These are phyloP conservation scores for Bondarzewia mesenterica DNA, from an alignment of 1,284 basidiomycete genomes.

Conservation along the genomic window DNA sequence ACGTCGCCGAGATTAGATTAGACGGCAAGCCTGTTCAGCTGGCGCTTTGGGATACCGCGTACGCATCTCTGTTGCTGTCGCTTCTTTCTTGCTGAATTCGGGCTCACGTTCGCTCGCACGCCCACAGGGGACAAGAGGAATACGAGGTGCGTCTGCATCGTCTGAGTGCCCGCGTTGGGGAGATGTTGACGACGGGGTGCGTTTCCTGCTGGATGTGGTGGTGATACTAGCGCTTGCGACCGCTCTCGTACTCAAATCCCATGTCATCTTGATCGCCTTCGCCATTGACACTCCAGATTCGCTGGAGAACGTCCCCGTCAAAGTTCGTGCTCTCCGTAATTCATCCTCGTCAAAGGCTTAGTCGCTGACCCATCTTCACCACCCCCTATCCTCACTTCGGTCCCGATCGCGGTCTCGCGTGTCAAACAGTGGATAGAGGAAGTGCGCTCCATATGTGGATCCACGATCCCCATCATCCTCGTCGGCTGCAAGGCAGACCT, in stretches of 20 bases:
- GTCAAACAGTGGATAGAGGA: conserved; percentile 96
- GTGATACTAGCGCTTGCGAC: conserved; percentile 77
- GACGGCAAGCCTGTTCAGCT: conserved; percentile 96
- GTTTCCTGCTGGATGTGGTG: too few relatives aligned
- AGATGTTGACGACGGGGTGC: too few relatives aligned
- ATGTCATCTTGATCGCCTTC: conserved; percentile 97
- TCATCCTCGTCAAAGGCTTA: neutral
- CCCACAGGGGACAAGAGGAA: conserved; percentile 79
- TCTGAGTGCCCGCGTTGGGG: too few relatives aligned
- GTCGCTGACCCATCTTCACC: conserved; percentile 7
- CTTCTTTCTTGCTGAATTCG: conserved; percentile 1
- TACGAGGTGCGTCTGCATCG: conserved; percentile 60
- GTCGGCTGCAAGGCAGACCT: conserved; percentile 86
- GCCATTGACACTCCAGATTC: conserved; percentile 95
- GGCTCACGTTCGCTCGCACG: conserved; percentile 11
- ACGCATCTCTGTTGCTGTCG: conserved; percentile 28
- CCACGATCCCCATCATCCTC: conserved; percentile 73
- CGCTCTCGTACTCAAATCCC: conserved; percentile 97
- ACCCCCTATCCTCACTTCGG: conserved; percentile 5
- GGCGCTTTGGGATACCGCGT: conserved; percentile 97
- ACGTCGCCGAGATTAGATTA: conserved; percentile 94
- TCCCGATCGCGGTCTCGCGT: neutral
- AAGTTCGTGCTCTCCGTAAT: conserved; percentile 45
- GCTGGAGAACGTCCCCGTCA: conserved; percentile 89
- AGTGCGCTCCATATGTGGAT: conserved; percentile 87